Evolutionary conservation across 73 alveolate genomes (phyloP).

Genomic region (Uronychia setigera): DNA sequence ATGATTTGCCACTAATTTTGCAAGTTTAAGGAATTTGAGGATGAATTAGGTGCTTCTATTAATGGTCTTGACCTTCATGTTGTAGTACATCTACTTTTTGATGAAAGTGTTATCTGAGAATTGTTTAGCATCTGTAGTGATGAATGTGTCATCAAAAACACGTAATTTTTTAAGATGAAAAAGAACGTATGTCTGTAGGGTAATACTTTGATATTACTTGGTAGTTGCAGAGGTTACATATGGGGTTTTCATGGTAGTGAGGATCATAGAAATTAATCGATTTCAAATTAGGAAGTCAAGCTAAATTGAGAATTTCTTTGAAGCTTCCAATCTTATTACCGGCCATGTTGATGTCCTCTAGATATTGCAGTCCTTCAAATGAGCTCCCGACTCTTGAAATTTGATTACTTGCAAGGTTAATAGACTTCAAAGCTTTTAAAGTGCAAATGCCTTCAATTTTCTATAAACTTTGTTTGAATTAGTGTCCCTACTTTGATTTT

Average conservation of each 20-base stretch:
- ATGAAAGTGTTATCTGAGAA: constrained; percentile 73
- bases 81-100: constrained; percentile 74
- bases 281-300: not conserved
- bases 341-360: not conserved
- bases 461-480: constrained; percentile 34
- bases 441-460: not conserved
- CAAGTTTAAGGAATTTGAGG: not conserved
- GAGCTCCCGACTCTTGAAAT: not conserved
- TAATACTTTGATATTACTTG: not conserved
- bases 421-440: constrained; percentile 40
- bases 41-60: not conserved
- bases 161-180: constrained; percentile 40
- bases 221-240: constrained; percentile 16
- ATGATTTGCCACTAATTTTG: not conserved
- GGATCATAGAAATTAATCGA: not conserved
- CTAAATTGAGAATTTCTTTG: constrained; percentile 1
- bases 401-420: not conserved
- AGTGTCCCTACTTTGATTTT: constrained; percentile 41
- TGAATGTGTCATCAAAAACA: constrained; percentile 47
- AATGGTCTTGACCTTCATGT: constrained; percentile 19
- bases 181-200: constrained; percentile 54
- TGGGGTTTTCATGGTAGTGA: constrained; percentile 63
- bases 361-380: not conserved
- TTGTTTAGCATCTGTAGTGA: constrained; percentile 50
- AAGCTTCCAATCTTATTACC: constrained; percentile 9